Conservation (phyloP, 2,329 filamentous ascomycete genomes). For the Ophiocordyceps australis region DNA sequence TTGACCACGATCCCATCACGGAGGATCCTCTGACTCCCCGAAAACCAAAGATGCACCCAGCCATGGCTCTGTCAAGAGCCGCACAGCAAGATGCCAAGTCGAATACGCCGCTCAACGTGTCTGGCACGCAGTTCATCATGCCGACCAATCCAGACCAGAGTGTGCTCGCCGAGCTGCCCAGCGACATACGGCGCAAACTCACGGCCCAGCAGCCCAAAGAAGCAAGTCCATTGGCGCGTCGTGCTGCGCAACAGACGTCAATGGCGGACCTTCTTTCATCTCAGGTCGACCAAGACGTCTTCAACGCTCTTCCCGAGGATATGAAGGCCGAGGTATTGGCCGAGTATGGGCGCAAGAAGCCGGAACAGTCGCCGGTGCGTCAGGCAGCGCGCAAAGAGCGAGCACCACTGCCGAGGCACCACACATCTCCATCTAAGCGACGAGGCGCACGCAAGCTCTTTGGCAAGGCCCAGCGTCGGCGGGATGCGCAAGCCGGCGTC, state of each 20-base stretch:
- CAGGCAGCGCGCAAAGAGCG: too few species aligned
- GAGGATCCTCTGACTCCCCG: slow-evolving; percentile 34
- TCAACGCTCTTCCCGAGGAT: slow-evolving; percentile 68
- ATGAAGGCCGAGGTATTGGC: slow-evolving; percentile 70
- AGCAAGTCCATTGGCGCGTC: slow-evolving; percentile 20
- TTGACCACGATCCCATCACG: slow-evolving; percentile 30
- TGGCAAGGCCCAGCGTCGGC: slow-evolving; percentile 28
- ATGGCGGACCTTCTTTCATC: slow-evolving; percentile 41
- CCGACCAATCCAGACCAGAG: slow-evolving; percentile 65
- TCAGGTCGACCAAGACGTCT: slow-evolving; percentile 70
- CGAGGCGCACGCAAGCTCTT: slow-evolving; percentile 21
- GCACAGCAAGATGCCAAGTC: slow-evolving; percentile 32
- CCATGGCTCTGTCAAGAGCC: slow-evolving; percentile 29
- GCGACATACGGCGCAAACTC: slow-evolving; percentile 64
- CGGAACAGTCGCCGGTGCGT: slow-evolving; percentile 33
- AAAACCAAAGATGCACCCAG: slow-evolving; percentile 34
- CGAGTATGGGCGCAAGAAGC: slow-evolving; percentile 35
- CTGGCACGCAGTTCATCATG: slow-evolving; percentile 83
- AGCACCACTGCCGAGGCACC: slow-evolving; percentile 32
- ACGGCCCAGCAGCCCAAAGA: slow-evolving; percentile 35
- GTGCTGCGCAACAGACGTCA: too few species aligned
- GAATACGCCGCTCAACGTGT: slow-evolving; percentile 55
- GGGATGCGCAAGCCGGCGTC: slow-evolving; percentile 37
- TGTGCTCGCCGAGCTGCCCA: slow-evolving; percentile 70
- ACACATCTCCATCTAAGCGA: slow-evolving; percentile 49